Conservation (phyloP, 345 rosid species). For the Ceriops decandra region DNA sequence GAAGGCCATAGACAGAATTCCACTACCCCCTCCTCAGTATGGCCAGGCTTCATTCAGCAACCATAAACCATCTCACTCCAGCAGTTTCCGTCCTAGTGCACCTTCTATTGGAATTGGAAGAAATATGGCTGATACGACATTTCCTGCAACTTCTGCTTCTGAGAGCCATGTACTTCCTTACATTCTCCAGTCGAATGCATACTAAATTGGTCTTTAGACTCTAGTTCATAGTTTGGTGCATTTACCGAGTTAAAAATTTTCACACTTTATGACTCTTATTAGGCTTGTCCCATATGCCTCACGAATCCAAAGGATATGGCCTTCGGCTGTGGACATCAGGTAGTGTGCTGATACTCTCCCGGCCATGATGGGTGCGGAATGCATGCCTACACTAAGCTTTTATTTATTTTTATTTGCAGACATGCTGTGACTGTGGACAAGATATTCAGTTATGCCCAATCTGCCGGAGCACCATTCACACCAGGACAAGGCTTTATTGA, state of each 20-base stretch:
- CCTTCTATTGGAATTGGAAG: slow-evolving; percentile 32
- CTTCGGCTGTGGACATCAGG: slow-evolving; percentile 36
- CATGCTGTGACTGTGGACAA: slow-evolving; percentile 35
- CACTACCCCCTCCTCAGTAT: slow-evolving; percentile 75
- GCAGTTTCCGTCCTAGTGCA: slow-evolving; percentile 19
- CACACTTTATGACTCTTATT: neutral
- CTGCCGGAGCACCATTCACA: slow-evolving; percentile 24
- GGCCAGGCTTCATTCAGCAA: slow-evolving; percentile 27
- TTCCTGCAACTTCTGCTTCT: slow-evolving; percentile 41
- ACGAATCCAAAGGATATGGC: slow-evolving; percentile 27
- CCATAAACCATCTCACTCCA: slow-evolving; percentile 18
- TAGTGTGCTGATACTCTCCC: slow-evolving; percentile 2
- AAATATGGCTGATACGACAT: slow-evolving; percentile 22
- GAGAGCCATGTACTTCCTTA: slow-evolving; percentile 37
- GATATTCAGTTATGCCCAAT: slow-evolving; percentile 27
- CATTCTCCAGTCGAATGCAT: neutral
- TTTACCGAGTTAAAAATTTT: neutral
- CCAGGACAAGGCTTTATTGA: slow-evolving; percentile 27
- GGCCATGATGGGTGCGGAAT: neutral
- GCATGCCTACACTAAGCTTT: neutral
- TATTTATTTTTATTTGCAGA: slow-evolving; percentile 20
- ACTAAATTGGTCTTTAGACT: neutral
- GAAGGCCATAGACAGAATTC: slow-evolving; percentile 50
- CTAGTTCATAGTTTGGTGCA: neutral
- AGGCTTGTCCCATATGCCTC: slow-evolving; percentile 33